Evolutionary conservation across 2,329 filamentous ascomycete species (phyloP), one percentile per base, ranked within the genome.

Genomic region (Colletotrichum musicola): DNA sequence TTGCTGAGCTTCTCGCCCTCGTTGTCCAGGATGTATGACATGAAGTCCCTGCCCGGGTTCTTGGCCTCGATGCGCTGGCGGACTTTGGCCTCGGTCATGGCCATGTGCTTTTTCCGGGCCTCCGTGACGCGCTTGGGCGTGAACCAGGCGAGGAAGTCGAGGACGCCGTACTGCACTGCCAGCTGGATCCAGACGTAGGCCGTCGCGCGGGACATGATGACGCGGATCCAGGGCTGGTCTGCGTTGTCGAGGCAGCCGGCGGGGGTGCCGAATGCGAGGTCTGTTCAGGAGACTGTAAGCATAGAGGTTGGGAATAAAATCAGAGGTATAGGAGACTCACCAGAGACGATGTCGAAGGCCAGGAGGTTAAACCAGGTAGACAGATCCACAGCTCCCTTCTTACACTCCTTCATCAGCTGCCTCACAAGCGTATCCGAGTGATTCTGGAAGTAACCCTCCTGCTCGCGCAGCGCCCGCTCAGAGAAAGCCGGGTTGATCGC

Each of bases 401-500:
- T 55, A 1, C 49, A 55, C 2, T 18, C 35, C 42, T 72, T 63
- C 56, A 58, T 40, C 25, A 76, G 44, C 6, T 62, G 55, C 5
- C 67, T 20, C 47, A 76, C 67, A 14, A 78, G 60, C 10, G 73
- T 62, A 25, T 77, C 69, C 9, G 77, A 70, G 53, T 78, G 75
- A 4, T 55, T 53, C 16, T 49, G 42, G 40, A 80, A 74, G 18
- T 75, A 64, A 1, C 71, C 68, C 57, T 79, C 74, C 54, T 79
- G 77, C 6, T 74, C 74, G 20, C 71, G 71, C 75, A 80, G 69
- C 63, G 75, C 58, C 60, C 71, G 61, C 20, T 75, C 71, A 14
- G 72, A 70, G 70, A 80, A 80, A 18, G 73, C 77, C 25, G 74
- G 76, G 1, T 62, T 71, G 16, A 80, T 68, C 42, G 65, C 54